Conservation (phyloP, 1,284 basidiomycete genomes). For the Caloboletus firmus region DNA sequence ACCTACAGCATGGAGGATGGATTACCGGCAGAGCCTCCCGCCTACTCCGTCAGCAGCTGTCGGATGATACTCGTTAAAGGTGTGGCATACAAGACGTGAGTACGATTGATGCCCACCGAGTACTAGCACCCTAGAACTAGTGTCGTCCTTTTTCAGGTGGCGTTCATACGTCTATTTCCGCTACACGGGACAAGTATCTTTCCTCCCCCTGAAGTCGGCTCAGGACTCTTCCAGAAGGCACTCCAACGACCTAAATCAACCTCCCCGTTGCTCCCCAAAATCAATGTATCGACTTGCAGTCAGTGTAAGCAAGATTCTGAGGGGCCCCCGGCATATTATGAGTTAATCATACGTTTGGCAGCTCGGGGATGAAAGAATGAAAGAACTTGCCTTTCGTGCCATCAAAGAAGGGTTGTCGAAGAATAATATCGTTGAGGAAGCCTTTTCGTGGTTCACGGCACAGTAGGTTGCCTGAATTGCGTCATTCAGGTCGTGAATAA, state of each 20-base stretch:
- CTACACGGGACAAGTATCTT: slow-evolving; percentile 32
- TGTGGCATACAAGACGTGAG: slow-evolving; percentile 33
- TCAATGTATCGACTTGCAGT: slow-evolving; percentile 37
- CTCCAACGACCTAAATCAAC: not conserved
- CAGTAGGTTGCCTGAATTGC: slow-evolving; percentile 22
- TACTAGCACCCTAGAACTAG: not conserved
- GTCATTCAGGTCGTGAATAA: slow-evolving; percentile 1
- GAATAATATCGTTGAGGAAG: slow-evolving; percentile 32
- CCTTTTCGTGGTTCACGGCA: slow-evolving; percentile 35
- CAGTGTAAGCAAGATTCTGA: slow-evolving; percentile 15
- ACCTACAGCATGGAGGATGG: not conserved
- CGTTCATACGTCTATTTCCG: slow-evolving; percentile 31
- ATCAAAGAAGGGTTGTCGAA: slow-evolving; percentile 27
- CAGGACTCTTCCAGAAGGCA: not conserved
- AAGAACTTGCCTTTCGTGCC: slow-evolving; percentile 28
- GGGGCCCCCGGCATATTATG: not conserved
- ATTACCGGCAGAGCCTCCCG: slow-evolving; percentile 15
- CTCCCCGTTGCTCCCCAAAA: slow-evolving; percentile 32
- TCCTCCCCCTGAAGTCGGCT: slow-evolving; percentile 29
- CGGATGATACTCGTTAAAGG: slow-evolving; percentile 31
- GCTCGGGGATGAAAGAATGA: slow-evolving; percentile 29
- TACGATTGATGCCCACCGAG: not conserved
- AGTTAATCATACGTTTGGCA: slow-evolving; percentile 7
- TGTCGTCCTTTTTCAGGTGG: slow-evolving; percentile 18
- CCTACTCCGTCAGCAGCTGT: slow-evolving; percentile 29